Conservation (phyloP, 2,329 filamentous ascomycete species). For the Colletotrichum horii region DNA sequence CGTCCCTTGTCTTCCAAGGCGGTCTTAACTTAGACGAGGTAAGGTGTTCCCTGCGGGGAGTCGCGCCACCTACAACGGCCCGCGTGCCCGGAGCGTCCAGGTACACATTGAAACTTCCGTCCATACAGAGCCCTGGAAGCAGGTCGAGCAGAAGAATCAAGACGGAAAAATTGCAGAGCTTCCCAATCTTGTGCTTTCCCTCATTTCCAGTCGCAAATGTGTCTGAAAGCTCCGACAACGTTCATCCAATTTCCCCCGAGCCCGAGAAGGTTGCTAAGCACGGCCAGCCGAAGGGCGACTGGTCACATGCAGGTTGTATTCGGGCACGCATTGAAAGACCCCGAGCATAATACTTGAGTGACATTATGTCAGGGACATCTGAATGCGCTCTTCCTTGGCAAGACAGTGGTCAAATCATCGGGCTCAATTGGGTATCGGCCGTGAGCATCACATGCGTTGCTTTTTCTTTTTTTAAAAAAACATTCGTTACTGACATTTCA, state of each 20-base stretch:
- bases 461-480: not conserved
- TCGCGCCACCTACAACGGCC: slow-evolving; percentile 7
- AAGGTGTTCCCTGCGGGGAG: not conserved
- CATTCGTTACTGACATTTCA: not conserved
- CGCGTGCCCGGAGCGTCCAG: not conserved
- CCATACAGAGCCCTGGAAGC: not conserved
- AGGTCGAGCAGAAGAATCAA: not conserved
- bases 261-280: not conserved
- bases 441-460: not conserved
- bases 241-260: not conserved
- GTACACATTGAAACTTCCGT: not conserved
- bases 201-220: accelerated
- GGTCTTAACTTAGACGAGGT: not conserved
- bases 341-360: not conserved
- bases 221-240: not conserved
- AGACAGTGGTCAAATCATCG: not conserved
- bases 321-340: not conserved
- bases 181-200: not conserved
- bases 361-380: not conserved
- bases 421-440: not conserved
- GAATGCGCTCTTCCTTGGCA: not conserved
- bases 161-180: not conserved
- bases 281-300: too few relatives aligned
- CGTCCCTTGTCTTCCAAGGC: not conserved
- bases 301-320: not conserved